Percentiles rank a stretch among this genome's conserved stretches.
These are phyloP conservation scores for Helenozyma baotianmanensis DNA, from an alignment of 805 yeast species.

Conservation along the genomic window DNA sequence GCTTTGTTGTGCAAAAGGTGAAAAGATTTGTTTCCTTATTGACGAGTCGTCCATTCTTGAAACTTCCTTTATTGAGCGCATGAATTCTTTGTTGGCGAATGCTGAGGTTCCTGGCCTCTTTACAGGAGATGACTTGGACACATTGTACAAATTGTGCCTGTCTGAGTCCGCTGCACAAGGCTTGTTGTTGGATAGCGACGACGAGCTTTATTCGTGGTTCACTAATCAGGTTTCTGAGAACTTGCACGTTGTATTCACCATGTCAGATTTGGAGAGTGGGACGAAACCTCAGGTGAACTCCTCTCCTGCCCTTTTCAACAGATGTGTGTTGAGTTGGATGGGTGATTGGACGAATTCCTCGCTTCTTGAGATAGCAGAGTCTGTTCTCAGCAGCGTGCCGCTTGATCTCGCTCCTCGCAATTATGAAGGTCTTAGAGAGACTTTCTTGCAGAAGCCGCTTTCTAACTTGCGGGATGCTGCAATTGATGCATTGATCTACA, in stretches of 20 bases:
- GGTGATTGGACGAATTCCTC: slow-evolving; percentile 69
- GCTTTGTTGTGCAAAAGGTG: slow-evolving; percentile 43
- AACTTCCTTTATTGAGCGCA: slow-evolving; percentile 77
- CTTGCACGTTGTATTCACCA: slow-evolving; percentile 78
- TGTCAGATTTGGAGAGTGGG: slow-evolving; percentile 40
- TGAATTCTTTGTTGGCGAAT: slow-evolving; percentile 91
- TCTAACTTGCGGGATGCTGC: slow-evolving; percentile 41
- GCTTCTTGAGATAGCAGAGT: slow-evolving; percentile 45
- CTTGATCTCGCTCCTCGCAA: slow-evolving; percentile 45
- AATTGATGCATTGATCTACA: slow-evolving; percentile 40
- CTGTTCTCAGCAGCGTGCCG: slow-evolving; percentile 43
- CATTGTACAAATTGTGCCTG: slow-evolving; percentile 50
- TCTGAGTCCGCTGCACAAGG: slow-evolving; percentile 60
- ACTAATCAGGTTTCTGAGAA: slow-evolving; percentile 60
- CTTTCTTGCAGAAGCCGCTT: slow-evolving; percentile 9
- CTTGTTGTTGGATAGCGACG: slow-evolving; percentile 55
- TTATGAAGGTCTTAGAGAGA: too few relatives aligned
- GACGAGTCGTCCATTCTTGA: slow-evolving; percentile 79
- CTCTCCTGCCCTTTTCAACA: slow-evolving; percentile 84
- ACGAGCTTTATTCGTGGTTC: slow-evolving; percentile 76
- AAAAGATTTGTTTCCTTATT: slow-evolving; percentile 63
- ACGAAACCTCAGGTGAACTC: slow-evolving; percentile 49
- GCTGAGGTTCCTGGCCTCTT: slow-evolving; percentile 90
- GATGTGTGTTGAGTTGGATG: slow-evolving; percentile 88
- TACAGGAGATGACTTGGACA: slow-evolving; percentile 61